A percentile compares a stretch with the other conserved stretches of the same genome.
Evolutionary conservation across 2,329 filamentous ascomycete genomes (phyloP).

Genomic region (Diaporthe eres): DNA sequence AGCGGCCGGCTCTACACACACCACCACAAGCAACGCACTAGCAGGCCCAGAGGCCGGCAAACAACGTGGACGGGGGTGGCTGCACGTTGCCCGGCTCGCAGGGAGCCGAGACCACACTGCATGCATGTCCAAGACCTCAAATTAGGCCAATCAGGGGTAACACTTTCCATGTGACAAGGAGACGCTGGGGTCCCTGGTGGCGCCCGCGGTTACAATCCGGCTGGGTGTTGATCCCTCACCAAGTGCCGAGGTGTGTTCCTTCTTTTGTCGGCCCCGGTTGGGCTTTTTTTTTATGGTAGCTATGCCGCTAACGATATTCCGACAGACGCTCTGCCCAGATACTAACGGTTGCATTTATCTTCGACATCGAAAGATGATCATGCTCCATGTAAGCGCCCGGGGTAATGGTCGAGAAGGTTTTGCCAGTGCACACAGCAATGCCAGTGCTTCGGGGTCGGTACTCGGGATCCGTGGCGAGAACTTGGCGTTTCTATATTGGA

Average conservation of each 20-base stretch:
- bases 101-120: conserved; percentile 22
- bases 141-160: conserved; percentile 31
- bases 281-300: not conserved
- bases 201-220: conserved; percentile 22
- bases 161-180: conserved; percentile 31
- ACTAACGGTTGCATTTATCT: not conserved
- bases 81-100: conserved; percentile 27
- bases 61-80: conserved; percentile 15
- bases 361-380: not conserved
- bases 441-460: conserved; percentile 18
- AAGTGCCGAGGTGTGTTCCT: conserved; percentile 19
- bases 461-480: conserved; percentile 28
- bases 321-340: not conserved
- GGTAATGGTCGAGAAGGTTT: not conserved
- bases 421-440: not conserved
- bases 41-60: conserved; percentile 9
- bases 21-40: not conserved
- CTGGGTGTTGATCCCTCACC: not conserved
- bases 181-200: conserved; percentile 12
- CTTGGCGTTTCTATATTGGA: conserved; percentile 33
- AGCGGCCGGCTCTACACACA: not conserved
- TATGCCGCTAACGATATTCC: conserved; percentile 11
- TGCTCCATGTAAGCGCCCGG: not conserved
- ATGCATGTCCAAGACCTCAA: conserved; percentile 33
- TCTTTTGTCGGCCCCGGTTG: not conserved